Percentiles rank a stretch among this genome's conserved stretches.
Evolutionary conservation across 257 asterid species (phyloP).

Genomic region (Solanum clarkiae): DNA sequence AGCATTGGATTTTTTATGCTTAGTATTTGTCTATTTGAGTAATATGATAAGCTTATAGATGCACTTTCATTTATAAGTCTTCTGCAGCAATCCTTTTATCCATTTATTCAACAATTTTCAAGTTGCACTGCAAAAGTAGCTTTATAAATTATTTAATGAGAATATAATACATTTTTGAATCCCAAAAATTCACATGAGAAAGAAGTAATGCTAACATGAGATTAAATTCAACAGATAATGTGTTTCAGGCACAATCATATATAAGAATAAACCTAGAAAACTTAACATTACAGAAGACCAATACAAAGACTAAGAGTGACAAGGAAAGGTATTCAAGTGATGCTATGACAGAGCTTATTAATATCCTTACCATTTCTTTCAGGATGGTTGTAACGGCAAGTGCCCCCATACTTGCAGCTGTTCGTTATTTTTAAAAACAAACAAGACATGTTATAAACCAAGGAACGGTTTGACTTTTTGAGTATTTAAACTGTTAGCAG

Average conservation of each 20-base stretch:
- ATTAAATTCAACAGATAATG: neutral
- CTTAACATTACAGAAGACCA: neutral
- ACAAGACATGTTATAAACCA: neutral
- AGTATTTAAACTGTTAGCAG: neutral
- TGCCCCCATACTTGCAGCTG: conserved; percentile 94
- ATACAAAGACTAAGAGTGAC: neutral
- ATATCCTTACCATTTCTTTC: conserved; percentile 55
- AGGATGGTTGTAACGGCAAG: conserved; percentile 94
- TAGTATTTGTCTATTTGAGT: neutral
- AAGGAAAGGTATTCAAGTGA: neutral
- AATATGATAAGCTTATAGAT: neutral
- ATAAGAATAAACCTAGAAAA: neutral
- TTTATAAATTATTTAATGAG: neutral
- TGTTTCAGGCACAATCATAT: neutral
- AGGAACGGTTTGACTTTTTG: neutral
- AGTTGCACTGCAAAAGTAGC: neutral
- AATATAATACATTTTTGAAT: neutral
- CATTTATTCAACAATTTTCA: neutral
- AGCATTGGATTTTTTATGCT: neutral
- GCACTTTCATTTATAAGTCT: neutral
- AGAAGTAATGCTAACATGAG: neutral
- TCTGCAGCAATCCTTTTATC: neutral
- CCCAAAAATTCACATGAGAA: neutral
- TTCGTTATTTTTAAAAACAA: conserved; percentile 13
- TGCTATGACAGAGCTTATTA: neutral